A percentile compares a stretch with the other conserved stretches of the same genome.
phyloP scores from a whole-genome alignment of 2,329 filamentous ascomycete genomes.

The Microsporum audouinii region DNA sequence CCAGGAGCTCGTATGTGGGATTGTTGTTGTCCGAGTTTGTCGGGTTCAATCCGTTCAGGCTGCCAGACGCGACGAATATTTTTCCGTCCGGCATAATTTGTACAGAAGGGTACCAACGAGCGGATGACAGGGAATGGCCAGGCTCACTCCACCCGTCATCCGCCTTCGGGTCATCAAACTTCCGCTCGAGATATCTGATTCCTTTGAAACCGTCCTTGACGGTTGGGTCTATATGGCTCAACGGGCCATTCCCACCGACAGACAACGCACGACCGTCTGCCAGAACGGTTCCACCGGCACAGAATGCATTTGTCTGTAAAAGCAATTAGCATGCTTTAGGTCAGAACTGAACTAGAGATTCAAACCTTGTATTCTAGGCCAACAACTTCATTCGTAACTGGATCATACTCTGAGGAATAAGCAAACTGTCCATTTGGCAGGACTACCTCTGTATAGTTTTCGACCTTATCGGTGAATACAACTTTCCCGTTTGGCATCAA shows the following conservation, averaged over 20 bases:
- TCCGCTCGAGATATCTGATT: conserved; percentile 45
- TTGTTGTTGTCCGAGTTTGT: conserved; percentile 48
- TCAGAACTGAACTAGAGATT: background rate
- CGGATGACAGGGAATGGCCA: conserved; percentile 43
- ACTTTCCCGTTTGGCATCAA: conserved; percentile 49
- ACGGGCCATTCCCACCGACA: conserved; percentile 47
- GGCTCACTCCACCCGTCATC: conserved; percentile 47
- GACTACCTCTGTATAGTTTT: conserved; percentile 49
- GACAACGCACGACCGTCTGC: conserved; percentile 45
- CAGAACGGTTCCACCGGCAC: conserved; percentile 48
- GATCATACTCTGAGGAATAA: conserved; percentile 51
- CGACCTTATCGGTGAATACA: conserved; percentile 52
- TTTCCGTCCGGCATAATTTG: conserved; percentile 48
- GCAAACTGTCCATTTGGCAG: conserved; percentile 45
- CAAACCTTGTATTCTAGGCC: conserved; percentile 37
- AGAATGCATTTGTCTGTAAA: conserved; percentile 47
- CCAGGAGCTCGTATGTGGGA: conserved; percentile 52
- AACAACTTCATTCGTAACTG: conserved; percentile 36
- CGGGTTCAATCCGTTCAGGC: conserved; percentile 47
- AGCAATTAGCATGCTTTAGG: background rate
- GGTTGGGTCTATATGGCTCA: conserved; percentile 45
- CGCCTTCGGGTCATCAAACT: conserved; percentile 32
- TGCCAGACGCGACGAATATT: conserved; percentile 51
- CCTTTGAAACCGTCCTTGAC: conserved; percentile 49
- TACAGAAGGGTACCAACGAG: conserved; percentile 51